Evolutionary conservation across 192 early-diverging fungal genomes (phyloP).

Genomic region (Coemansia aciculifera): DNA sequence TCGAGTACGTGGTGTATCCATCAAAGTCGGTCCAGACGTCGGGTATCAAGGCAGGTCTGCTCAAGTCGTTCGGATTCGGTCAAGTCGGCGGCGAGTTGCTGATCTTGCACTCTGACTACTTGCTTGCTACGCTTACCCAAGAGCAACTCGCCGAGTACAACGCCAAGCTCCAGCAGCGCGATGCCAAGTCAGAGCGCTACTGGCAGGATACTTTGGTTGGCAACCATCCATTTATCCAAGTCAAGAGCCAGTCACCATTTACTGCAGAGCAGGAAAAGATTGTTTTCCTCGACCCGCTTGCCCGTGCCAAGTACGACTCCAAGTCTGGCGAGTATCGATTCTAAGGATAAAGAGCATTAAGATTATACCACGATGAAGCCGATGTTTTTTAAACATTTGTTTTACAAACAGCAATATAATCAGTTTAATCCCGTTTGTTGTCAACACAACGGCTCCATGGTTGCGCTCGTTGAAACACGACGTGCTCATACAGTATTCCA

Average conservation of each 20-base stretch:
- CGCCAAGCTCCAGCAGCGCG: constrained; percentile 8
- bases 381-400: too few relatives aligned
- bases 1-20: constrained; percentile 80
- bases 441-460: too few relatives aligned
- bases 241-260: constrained; percentile 29
- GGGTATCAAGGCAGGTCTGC: constrained; percentile 66
- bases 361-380: too few relatives aligned
- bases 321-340: constrained; percentile 22
- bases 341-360: neutral
- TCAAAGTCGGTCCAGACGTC: constrained; percentile 67
- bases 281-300: constrained; percentile 30
- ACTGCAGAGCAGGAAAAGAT: constrained; percentile 26
- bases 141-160: constrained; percentile 27
- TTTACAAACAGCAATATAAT: too few relatives aligned
- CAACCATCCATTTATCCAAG: constrained; percentile 37
- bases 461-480: too few relatives aligned
- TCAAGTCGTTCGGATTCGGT: constrained; percentile 75
- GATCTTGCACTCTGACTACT: constrained; percentile 67
- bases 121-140: constrained; percentile 46
- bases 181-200: constrained; percentile 20
- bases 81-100: constrained; percentile 70
- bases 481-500: too few relatives aligned
- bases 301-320: constrained; percentile 23
- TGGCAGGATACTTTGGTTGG: constrained; percentile 46
- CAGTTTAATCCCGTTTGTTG: too few relatives aligned